Percentiles rank a stretch among this genome's conserved stretches.
Evolutionary conservation across 139 green algal species (phyloP).

Genomic region (Spirogloea muscicola): DNA sequence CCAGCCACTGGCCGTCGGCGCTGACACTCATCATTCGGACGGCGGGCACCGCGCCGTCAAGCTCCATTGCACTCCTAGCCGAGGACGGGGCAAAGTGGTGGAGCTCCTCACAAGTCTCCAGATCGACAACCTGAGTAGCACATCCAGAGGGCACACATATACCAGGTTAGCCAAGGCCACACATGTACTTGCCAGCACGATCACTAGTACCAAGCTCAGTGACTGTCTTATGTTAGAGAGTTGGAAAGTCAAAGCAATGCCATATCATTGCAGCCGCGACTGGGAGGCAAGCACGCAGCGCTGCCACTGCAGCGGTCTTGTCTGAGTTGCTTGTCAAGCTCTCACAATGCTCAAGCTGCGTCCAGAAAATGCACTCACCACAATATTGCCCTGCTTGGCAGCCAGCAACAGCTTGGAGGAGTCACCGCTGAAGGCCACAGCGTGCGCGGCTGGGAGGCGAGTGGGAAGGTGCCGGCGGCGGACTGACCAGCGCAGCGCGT

Average conservation of each 20-base stretch:
- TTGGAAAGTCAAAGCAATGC: background rate
- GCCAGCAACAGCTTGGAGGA: slow-evolving; percentile 1
- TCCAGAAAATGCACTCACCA: background rate
- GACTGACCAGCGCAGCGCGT: no score
- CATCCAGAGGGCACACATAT: no score
- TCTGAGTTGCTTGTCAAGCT: no score
- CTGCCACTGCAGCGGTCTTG: no score
- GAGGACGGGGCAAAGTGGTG: background rate
- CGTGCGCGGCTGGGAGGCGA: slow-evolving; percentile 51
- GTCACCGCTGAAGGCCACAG: slow-evolving; percentile 46
- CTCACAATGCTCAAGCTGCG: background rate
- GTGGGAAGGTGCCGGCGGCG: background rate
- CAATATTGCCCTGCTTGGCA: slow-evolving; percentile 28
- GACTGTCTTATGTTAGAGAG: background rate
- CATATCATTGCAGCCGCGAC: background rate
- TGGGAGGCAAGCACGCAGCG: no score
- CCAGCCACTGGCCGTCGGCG: slow-evolving; percentile 51
- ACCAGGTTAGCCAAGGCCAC: no score
- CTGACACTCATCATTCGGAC: slow-evolving; percentile 59
- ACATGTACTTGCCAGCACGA: background rate
- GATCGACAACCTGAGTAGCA: slow-evolving; percentile 20
- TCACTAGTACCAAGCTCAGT: background rate
- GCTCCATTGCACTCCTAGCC: background rate
- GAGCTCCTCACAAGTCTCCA: background rate
- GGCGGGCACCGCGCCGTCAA: background rate